phyloP scores from a whole-genome alignment of 371 early-diverging fungal species.

The Choanephora cucurbitarum region DNA sequence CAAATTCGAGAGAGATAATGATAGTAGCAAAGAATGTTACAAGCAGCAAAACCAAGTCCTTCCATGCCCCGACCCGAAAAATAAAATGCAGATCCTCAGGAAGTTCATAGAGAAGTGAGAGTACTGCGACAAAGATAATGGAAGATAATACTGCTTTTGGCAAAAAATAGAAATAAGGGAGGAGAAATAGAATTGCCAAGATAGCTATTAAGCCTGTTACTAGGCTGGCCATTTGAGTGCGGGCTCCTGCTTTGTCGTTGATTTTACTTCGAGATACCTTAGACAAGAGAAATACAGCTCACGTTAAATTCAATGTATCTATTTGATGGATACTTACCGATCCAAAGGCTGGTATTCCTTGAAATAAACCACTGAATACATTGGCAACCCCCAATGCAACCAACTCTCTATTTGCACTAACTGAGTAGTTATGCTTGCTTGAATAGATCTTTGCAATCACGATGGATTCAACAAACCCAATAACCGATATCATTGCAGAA shows the following conservation, averaged over 20 bases:
- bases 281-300: not conserved
- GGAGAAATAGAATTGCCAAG: slow-evolving; percentile 71
- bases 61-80: slow-evolving; percentile 83
- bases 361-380: slow-evolving; percentile 78
- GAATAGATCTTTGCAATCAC: slow-evolving; percentile 92
- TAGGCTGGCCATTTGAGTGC: slow-evolving; percentile 84
- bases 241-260: slow-evolving; percentile 86
- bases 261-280: slow-evolving; percentile 87
- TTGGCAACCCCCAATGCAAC: slow-evolving; percentile 91
- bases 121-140: slow-evolving; percentile 87
- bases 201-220: slow-evolving; percentile 77
- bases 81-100: slow-evolving; percentile 85
- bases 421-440: slow-evolving; percentile 81
- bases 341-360: slow-evolving; percentile 89
- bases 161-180: slow-evolving; percentile 84
- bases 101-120: slow-evolving; percentile 76
- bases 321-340: slow-evolving; percentile 46
- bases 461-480: slow-evolving; percentile 94
- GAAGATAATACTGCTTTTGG: slow-evolving; percentile 85
- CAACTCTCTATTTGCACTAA: slow-evolving; percentile 91
- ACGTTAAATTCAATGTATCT: not conserved
- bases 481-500: slow-evolving; percentile 83
- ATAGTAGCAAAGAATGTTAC: slow-evolving; percentile 85
- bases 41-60: slow-evolving; percentile 76
- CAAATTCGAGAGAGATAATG: slow-evolving; percentile 85